Base-by-base conservation (phyloP, 2,329 filamentous ascomycete genomes). In the Pseudocercospora vitis region DNA sequence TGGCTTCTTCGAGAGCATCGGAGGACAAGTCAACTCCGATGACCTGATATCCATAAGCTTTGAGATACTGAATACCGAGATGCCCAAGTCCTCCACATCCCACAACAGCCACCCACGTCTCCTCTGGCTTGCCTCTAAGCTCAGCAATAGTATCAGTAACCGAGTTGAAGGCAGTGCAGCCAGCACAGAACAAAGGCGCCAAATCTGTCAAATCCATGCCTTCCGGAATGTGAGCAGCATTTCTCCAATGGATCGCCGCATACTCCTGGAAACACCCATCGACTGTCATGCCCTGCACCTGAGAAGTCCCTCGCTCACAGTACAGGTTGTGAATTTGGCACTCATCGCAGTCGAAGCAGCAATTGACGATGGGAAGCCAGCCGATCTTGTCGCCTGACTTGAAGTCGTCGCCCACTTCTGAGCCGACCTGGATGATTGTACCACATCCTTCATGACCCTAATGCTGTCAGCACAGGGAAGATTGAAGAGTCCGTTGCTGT, bases 61-160 rank as follows among this genome's bases (percentile, higher is more conserved):
- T 76, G 12, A 74, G 74, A 58, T 76, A 78, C 55, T 78, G 74
- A 7, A 74, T 69, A 3, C 74, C 75, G 49, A 77, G 71, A 59
- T 78, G 75, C 6, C 58, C 55, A 4, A 58, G 48, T 2, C 58
- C 55, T 4, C 58, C 55, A 16, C 55, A 58, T 3, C 57, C 57
- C 2, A 57, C 39, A 3, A 57, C 55, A 24, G 55, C 55, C 6
- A 60, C 50, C 40, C 39, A 58, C 3, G 46, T 55, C 8, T 52
- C 49, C 9, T 26, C 28, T 23, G 55, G 56, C 4, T 53, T 23
- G 3, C 48, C 55, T 9, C 44, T 47, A 5, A 62, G 50, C 42
- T 55, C 53, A 4, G 46, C 39, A 21, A 55, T 42, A 3, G 57
- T 60, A 21, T 57, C 57, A 3, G 35, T 44, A 2, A 59, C 57